A percentile compares a stretch with the other conserved stretches of the same genome.
These are phyloP conservation scores for Xylaria digitata DNA, from an alignment of 2,329 filamentous ascomycete species.

Conservation along the genomic window DNA sequence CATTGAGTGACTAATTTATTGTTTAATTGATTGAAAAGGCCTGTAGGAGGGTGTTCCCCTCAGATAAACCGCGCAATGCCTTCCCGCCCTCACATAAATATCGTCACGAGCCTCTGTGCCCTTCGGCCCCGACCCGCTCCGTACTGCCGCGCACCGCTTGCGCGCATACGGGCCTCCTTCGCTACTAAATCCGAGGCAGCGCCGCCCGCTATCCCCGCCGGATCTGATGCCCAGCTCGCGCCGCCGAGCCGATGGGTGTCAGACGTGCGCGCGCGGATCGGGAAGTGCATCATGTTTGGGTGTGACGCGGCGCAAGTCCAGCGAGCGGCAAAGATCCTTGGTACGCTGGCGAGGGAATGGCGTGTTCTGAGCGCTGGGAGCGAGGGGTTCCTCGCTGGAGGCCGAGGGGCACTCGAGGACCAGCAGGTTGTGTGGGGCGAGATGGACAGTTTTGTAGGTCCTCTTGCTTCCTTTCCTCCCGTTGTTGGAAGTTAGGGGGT, in stretches of 20 bases:
- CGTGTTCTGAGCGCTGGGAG: slow-evolving; percentile 56
- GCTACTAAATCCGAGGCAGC: background rate
- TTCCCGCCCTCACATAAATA: slow-evolving; percentile 42
- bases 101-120: slow-evolving; percentile 24
- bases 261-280: slow-evolving; percentile 73
- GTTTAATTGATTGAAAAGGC: background rate
- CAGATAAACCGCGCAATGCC: slow-evolving; percentile 41
- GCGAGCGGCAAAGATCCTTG: slow-evolving; percentile 69
- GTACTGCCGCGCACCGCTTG: slow-evolving; percentile 1
- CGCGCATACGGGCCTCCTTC: background rate
- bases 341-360: slow-evolving; percentile 72
- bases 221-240: no score
- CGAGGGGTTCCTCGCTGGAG: slow-evolving; percentile 46
- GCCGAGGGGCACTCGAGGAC: slow-evolving; percentile 40
- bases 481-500: background rate
- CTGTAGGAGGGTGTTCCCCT: background rate
- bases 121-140: slow-evolving; percentile 13
- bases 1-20: no score
- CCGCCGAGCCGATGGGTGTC: slow-evolving; percentile 72
- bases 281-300: slow-evolving; percentile 81
- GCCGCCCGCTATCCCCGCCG: no score
- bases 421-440: slow-evolving; percentile 66
- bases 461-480: slow-evolving; percentile 14
- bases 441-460: slow-evolving; percentile 70
- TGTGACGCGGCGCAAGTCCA: slow-evolving; percentile 67